Evolutionary conservation across 495 filamentous ascomycete species (phyloP).

Genomic region (Penicillium fimorum): DNA sequence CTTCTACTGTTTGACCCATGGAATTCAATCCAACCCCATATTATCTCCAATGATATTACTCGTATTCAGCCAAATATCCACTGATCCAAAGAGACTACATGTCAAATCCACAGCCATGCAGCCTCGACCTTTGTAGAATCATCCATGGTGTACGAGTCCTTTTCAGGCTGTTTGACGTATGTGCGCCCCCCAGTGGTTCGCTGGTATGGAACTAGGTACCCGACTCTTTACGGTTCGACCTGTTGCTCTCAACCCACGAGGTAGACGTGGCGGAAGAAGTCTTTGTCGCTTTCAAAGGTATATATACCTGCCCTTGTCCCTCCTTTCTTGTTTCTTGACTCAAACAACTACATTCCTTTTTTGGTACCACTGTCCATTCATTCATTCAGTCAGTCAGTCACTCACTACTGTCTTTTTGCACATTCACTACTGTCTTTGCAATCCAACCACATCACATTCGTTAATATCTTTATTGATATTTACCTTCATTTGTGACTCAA

Average conservation of each 20-base stretch:
- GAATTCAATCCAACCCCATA: background rate
- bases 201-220: constrained; percentile 22
- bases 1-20: background rate
- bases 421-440: constrained; percentile 17
- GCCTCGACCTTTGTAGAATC: constrained; percentile 22
- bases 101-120: constrained; percentile 21
- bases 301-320: constrained; percentile 17
- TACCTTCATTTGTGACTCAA: constrained; percentile 9
- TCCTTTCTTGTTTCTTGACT: constrained; percentile 17
- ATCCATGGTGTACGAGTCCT: constrained; percentile 7
- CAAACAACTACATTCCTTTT: constrained; percentile 20
- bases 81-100: constrained; percentile 10
- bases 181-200: constrained; percentile 8
- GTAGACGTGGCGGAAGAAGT: constrained; percentile 19
- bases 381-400: too few relatives aligned
- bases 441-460: constrained; percentile 9
- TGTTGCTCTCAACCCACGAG: constrained; percentile 4
- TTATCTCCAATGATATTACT: background rate
- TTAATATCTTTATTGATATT: constrained; percentile 3
- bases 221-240: constrained; percentile 18
- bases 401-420: constrained; percentile 18
- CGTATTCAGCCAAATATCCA: constrained; percentile 4
- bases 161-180: constrained; percentile 14
- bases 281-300: constrained; percentile 16
- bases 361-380: constrained; percentile 20